Evolutionary conservation across 768 basidiomycete species (phyloP).

Genomic region (Russula brevipes): DNA sequence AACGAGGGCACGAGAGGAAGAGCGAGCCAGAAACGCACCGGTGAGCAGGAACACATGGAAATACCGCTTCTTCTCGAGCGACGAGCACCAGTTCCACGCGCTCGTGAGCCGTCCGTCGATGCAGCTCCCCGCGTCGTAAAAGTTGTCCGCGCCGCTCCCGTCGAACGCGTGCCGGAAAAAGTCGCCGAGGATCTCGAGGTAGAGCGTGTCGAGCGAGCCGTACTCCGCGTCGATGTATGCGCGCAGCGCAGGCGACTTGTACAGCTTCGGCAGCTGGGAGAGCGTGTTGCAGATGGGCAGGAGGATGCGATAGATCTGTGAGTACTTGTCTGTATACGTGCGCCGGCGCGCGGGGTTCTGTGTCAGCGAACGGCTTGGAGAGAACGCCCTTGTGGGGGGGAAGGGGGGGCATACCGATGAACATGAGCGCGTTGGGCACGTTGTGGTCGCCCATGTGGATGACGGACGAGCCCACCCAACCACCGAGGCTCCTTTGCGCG

Average conservation of each 20-base stretch:
- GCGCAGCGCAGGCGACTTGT: constrained; percentile 61
- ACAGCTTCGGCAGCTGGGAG: constrained; percentile 61
- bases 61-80: constrained; percentile 79
- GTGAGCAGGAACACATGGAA: constrained; percentile 74
- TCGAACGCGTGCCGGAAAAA: constrained; percentile 88
- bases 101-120: constrained; percentile 84
- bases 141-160: constrained; percentile 87
- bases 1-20: too few species aligned
- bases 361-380: background rate
- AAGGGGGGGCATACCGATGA: constrained; percentile 53
- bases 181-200: constrained; percentile 68
- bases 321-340: constrained; percentile 63
- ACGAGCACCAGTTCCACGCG: constrained; percentile 90
- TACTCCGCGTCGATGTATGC: constrained; percentile 81
- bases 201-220: constrained; percentile 65
- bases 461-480: constrained; percentile 81
- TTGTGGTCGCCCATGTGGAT: constrained; percentile 89
- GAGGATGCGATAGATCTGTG: constrained; percentile 86
- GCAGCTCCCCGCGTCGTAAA: constrained; percentile 80
- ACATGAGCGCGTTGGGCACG: constrained; percentile 79
- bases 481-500: constrained; percentile 73
- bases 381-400: background rate
- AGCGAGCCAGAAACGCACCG: constrained; percentile 41
- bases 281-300: constrained; percentile 83
- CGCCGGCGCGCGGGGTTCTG: background rate